A percentile compares a stretch with the other conserved stretches of the same genome.
Conservation (phyloP, 768 basidiomycete genomes). For the Panaeolus cyanescens region DNA sequence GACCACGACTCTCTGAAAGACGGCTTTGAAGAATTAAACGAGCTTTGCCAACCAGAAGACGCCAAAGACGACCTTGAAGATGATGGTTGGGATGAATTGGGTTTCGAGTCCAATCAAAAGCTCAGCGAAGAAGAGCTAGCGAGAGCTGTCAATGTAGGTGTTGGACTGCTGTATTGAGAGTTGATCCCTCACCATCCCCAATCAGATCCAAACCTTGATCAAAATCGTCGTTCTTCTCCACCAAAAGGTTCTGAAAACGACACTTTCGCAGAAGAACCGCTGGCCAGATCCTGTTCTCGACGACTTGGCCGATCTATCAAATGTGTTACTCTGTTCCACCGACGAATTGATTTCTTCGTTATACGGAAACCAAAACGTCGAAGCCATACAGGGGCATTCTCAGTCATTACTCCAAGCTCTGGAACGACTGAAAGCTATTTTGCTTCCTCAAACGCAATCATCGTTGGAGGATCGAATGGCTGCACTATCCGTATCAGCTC, state of each 20-base stretch:
- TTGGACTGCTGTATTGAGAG: too few species aligned
- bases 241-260: constrained; percentile 55
- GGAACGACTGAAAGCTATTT: constrained; percentile 31
- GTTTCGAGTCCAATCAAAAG: constrained; percentile 43
- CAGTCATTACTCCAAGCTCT: constrained; percentile 37
- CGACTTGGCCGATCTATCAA: constrained; percentile 49
- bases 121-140: constrained; percentile 53
- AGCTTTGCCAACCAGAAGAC: constrained; percentile 48
- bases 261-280: constrained; percentile 36
- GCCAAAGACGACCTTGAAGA: constrained; percentile 38
- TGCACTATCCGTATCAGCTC: constrained; percentile 24
- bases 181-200: too few species aligned
- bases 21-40: constrained; percentile 55
- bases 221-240: constrained; percentile 64
- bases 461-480: constrained; percentile 32
- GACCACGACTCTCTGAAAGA: constrained; percentile 64
- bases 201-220: constrained; percentile 63
- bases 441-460: constrained; percentile 24
- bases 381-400: constrained; percentile 41
- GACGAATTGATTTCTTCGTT: constrained; percentile 72
- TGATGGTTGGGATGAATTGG: constrained; percentile 71
- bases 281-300: constrained; percentile 44
- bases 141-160: constrained; percentile 56
- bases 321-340: constrained; percentile 49
- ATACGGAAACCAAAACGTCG: constrained; percentile 61